phyloP scores from a whole-genome alignment of 768 basidiomycete genomes.

The Pleurotus tuber-regium region DNA sequence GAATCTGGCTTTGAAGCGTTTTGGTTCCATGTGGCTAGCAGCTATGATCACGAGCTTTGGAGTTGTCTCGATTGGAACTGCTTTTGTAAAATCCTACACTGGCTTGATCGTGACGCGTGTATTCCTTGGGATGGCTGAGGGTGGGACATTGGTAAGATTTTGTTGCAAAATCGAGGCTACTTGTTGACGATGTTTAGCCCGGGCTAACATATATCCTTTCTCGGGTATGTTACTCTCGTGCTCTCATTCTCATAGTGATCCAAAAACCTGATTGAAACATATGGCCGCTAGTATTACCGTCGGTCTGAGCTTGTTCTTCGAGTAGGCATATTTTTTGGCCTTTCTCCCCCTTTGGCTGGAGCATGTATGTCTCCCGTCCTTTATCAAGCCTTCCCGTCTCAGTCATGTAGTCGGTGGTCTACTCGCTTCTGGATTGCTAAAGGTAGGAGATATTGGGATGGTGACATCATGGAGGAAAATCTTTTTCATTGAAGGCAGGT shows the following conservation, averaged over 20 bases:
- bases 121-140: slow-evolving; percentile 40
- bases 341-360: slow-evolving; percentile 31
- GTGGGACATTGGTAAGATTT: slow-evolving; percentile 36
- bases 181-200: slow-evolving; percentile 22
- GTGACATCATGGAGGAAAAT: slow-evolving; percentile 38
- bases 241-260: no score
- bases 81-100: slow-evolving; percentile 34
- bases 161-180: no score
- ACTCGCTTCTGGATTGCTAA: slow-evolving; percentile 33
- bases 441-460: slow-evolving; percentile 25
- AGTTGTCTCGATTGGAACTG: slow-evolving; percentile 35
- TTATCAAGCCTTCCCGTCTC: no score
- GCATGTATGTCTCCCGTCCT: slow-evolving; percentile 35
- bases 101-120: slow-evolving; percentile 35
- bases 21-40: slow-evolving; percentile 39
- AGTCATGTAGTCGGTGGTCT: slow-evolving; percentile 33
- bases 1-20: slow-evolving; percentile 38
- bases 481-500: slow-evolving; percentile 39
- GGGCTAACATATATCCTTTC: slow-evolving; percentile 39
- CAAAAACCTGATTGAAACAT: no score
- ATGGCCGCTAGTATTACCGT: slow-evolving; percentile 30
- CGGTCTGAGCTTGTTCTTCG: slow-evolving; percentile 34
- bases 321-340: slow-evolving; percentile 33
- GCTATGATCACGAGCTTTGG: slow-evolving; percentile 37
- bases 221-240: slow-evolving; percentile 29